These are phyloP conservation scores for Dothideomycetes sp. DNA, from an alignment of 2,329 filamentous ascomycete species.

Conservation along the genomic window DNA sequence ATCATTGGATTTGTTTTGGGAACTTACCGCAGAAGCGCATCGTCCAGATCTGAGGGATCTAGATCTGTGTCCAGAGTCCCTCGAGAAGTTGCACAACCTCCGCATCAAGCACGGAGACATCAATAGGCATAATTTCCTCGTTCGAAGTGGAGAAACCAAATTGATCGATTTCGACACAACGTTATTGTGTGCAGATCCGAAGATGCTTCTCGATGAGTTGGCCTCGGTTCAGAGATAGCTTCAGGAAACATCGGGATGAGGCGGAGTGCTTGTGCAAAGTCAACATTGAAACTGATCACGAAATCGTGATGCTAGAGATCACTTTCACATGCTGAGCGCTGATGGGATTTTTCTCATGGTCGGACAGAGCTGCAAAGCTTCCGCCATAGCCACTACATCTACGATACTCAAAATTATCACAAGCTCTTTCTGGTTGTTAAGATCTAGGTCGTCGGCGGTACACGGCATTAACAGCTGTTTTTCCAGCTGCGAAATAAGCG, in stretches of 20 bases:
- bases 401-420: too few species aligned
- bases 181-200: constrained; percentile 14
- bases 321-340: too few species aligned
- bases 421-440: too few species aligned
- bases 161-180: constrained; percentile 30
- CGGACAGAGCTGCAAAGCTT: too few species aligned
- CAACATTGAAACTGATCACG: too few species aligned
- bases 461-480: too few species aligned
- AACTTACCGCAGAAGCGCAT: constrained; percentile 22
- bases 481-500: too few species aligned
- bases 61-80: constrained; percentile 19
- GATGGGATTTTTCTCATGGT: too few species aligned
- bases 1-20: constrained; percentile 34
- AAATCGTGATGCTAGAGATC: too few species aligned
- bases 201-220: constrained; percentile 16
- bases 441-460: too few species aligned
- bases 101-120: constrained; percentile 31
- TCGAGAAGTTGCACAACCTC: constrained; percentile 28
- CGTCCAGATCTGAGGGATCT: constrained; percentile 25
- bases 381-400: too few species aligned
- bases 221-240: constrained; percentile 6
- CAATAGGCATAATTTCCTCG: constrained; percentile 32
- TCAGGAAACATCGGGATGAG: constrained; percentile 11
- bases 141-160: constrained; percentile 19
- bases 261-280: neutral